Evolutionary conservation across 371 early-diverging fungal species (phyloP).

Genomic region (Haplosporangium sp.): DNA sequence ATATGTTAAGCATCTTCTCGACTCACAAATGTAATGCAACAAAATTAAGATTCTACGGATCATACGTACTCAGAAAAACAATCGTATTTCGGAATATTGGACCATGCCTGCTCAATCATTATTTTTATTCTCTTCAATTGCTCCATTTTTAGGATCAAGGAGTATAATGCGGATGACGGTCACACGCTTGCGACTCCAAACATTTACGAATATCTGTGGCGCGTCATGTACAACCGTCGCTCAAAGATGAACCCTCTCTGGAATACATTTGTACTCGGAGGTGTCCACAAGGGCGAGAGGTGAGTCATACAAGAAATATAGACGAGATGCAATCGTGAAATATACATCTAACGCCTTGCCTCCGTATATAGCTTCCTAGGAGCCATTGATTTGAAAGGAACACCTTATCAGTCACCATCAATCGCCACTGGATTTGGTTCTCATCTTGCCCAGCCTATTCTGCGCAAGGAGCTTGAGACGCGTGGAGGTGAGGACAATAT

Average conservation of each 20-base stretch:
- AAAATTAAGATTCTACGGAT: not conserved
- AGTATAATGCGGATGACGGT: constrained; percentile 91
- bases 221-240: constrained; percentile 96
- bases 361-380: constrained; percentile 84
- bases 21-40: constrained; percentile 78
- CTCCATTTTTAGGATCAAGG: constrained; percentile 74
- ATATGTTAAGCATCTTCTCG: constrained; percentile 88
- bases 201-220: constrained; percentile 91
- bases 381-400: constrained; percentile 96
- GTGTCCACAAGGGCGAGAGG: constrained; percentile 80
- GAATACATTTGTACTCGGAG: constrained; percentile 96
- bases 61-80: too few species aligned
- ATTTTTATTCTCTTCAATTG: not conserved
- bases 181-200: constrained; percentile 87
- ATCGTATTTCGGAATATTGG: not conserved
- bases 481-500: constrained; percentile 86
- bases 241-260: constrained; percentile 95
- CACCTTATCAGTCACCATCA: constrained; percentile 91
- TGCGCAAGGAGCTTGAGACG: constrained; percentile 93
- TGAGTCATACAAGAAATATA: constrained; percentile 18
- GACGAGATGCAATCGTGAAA: not conserved
- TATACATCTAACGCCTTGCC: not conserved
- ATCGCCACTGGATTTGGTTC: constrained; percentile 98
- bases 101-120: too few species aligned
- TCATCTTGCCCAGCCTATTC: constrained; percentile 95